Evolutionary conservation across 2,329 filamentous ascomycete genomes (phyloP), one percentile per base, ranked within the genome.

Genomic region (Trichocomaceae sp.): DNA sequence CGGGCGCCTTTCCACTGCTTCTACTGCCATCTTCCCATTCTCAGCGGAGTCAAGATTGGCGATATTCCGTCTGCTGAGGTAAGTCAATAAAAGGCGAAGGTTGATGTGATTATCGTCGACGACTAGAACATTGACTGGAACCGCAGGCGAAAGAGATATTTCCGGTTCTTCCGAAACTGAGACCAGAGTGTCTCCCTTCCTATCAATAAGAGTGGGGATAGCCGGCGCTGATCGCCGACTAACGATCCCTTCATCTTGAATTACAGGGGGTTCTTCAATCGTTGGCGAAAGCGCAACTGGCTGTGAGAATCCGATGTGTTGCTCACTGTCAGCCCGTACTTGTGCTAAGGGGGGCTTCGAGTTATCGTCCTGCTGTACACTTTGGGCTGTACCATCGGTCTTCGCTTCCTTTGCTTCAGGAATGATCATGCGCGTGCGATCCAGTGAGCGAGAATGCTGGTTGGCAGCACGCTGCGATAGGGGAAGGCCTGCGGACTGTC

Each of bases 31-130:
- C 19, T 70, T 67, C 20, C 75, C 75, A 54, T 77, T 72, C 39
- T 70, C 67, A 1, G 75, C 75, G 0, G 69, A 66, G n/a, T 68
- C 64, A 5, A 75, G 60, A 6, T 62, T 63, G 8, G 64, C 54
- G 23, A 72, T 61, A 3, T 67, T 62, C 7, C 71, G 67, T 51
- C 71, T 75, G 52, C 67, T 69, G 66, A 75, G 67, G 51, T 73
- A 74, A 0, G 72, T 75, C 58, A 74, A 64, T 60, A 76, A 69
- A 12, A 76, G 61, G 17, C 70, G 73, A 9, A 75, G 66, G 41
- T 77, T 76, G 56, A 77, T 76, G 1, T 63, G 61, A 56, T 77
- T 77, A 57, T 77, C 74, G 45, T 77, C 74, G 3, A 77, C 74
- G 0, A 77, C 69, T 0, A 76, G 65, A 2, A 77, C 62, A 10